These are phyloP conservation scores for Fabrea salina DNA, from an alignment of 169 alveolate genomes.

Conservation along the genomic window DNA sequence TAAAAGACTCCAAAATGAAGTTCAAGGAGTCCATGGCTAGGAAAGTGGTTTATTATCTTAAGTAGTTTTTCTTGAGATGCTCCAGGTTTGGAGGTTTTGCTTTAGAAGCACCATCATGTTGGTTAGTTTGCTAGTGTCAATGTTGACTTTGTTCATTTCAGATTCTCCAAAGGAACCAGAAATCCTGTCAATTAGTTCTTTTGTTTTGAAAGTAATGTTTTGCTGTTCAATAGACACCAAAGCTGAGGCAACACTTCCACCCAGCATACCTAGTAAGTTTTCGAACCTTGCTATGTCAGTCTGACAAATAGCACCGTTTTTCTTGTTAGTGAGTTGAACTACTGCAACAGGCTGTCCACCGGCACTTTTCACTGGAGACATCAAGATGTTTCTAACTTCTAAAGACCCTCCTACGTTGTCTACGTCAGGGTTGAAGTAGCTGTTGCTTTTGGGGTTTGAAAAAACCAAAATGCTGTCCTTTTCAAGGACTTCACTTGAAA, in stretches of 20 bases:
- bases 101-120: too few relatives aligned
- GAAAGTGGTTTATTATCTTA: too few relatives aligned
- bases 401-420: background rate
- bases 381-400: background rate
- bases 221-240: conserved; percentile 1
- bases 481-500: background rate
- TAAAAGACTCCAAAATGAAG: too few relatives aligned
- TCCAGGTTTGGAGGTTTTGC: too few relatives aligned
- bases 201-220: background rate
- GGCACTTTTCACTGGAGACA: background rate
- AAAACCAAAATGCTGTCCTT: background rate
- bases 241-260: conserved; percentile 15
- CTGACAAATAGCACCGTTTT: background rate
- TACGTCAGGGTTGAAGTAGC: conserved; percentile 17
- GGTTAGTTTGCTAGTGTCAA: too few relatives aligned
- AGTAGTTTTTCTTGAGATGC: too few relatives aligned
- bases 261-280: conserved; percentile 1
- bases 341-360: background rate
- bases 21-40: too few relatives aligned
- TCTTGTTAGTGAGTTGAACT: conserved; percentile 6
- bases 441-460: background rate
- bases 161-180: background rate
- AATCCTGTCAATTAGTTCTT: conserved; percentile 1
- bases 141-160: too few relatives aligned
- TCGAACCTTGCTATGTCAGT: conserved; percentile 1